Conservation (phyloP, 169 alveolate genomes). For the Amoebophrya sp. region DNA sequence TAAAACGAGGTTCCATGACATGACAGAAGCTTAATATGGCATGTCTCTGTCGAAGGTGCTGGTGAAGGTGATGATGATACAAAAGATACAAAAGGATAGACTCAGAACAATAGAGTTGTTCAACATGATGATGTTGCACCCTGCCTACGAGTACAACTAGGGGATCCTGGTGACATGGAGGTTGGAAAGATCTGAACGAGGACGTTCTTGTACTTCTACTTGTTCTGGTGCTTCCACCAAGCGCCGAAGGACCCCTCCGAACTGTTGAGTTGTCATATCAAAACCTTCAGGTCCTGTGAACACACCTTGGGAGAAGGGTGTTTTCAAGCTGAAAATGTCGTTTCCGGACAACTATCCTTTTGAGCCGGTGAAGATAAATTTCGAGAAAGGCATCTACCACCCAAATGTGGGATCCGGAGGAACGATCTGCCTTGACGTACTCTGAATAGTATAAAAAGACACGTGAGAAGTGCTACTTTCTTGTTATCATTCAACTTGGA, state of each 20-base stretch:
- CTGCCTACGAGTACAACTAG: no score
- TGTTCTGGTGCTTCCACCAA: no score
- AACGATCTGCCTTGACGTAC: background rate
- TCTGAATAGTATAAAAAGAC: no score
- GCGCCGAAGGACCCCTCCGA: no score
- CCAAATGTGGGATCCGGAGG: conserved; percentile 5
- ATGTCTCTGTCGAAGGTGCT: background rate
- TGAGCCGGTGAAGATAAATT: background rate
- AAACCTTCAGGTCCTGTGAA: background rate
- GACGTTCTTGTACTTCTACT: no score
- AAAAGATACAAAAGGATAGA: background rate
- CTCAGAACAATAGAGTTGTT: background rate
- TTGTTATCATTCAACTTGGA: no score
- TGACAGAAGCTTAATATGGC: background rate
- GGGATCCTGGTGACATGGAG: no score
- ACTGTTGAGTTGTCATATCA: no score
- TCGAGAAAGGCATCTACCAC: conserved; percentile 12
- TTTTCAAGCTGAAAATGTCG: background rate
- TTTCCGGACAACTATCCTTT: conserved; percentile 9
- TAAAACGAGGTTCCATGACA: background rate
- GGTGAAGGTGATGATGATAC: background rate
- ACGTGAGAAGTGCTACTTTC: no score
- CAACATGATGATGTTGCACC: no score
- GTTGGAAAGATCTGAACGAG: no score
- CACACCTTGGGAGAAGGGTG: background rate